phyloP scores from a whole-genome alignment of 306 rosid genomes.

The Quercus aquifolioides region DNA sequence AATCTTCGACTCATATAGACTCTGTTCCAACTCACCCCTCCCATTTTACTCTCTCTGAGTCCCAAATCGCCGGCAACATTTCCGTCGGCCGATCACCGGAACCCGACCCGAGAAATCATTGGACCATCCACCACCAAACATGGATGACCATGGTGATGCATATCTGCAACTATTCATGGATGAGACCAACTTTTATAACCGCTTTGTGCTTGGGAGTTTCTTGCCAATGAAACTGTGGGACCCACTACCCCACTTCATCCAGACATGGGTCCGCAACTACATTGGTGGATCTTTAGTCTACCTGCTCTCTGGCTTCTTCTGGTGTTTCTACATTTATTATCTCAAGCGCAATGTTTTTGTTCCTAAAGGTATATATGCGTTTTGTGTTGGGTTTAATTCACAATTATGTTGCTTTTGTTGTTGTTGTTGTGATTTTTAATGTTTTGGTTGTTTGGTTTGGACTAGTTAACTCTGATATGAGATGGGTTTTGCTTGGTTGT shows the following conservation, averaged over 20 bases:
- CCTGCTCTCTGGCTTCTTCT: conserved; percentile 60
- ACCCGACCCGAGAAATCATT: background rate
- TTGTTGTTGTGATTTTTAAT: background rate
- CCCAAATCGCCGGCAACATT: background rate
- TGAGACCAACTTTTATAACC: conserved; percentile 65
- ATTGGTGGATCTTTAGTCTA: conserved; percentile 64
- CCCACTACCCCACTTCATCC: conserved; percentile 69
- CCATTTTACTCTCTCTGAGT: background rate
- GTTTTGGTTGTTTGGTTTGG: background rate
- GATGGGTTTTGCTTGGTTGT: background rate
- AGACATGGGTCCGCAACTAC: conserved; percentile 85
- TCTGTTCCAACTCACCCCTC: background rate
- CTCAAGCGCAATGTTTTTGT: conserved; percentile 66
- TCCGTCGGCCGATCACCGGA: background rate
- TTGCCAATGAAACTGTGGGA: conserved; percentile 45
- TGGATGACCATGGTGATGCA: conserved; percentile 20
- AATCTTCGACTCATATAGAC: background rate
- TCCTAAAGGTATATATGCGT: conserved; percentile 53
- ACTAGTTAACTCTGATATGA: background rate
- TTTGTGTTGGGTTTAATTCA: background rate
- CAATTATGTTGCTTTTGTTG: background rate
- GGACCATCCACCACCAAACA: background rate
- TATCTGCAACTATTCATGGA: conserved; percentile 47
- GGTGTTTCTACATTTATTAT: conserved; percentile 78
- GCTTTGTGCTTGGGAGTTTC: conserved; percentile 52